A percentile compares a stretch with the other conserved stretches of the same genome.
These are phyloP conservation scores for Pyrus communis DNA, from an alignment of 306 rosid species.

Conservation along the genomic window DNA sequence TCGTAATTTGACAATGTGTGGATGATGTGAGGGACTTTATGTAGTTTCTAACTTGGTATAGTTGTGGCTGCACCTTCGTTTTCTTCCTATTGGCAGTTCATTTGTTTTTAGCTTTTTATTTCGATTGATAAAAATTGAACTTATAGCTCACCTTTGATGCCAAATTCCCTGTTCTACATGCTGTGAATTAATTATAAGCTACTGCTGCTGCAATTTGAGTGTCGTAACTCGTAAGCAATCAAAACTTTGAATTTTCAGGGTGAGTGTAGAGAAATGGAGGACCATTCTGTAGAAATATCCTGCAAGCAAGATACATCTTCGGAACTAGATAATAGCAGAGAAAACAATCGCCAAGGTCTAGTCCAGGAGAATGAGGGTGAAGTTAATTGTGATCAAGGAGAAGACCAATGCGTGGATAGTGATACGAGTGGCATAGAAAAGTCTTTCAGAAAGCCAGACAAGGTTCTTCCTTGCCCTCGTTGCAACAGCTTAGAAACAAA, in stretches of 20 bases:
- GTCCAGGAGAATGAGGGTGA: slow-evolving; percentile 8
- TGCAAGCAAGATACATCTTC: slow-evolving; percentile 12
- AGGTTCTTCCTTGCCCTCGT: slow-evolving; percentile 57
- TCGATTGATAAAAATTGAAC: background rate
- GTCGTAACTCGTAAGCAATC: background rate
- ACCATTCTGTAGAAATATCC: slow-evolving; percentile 5
- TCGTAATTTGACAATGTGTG: background rate
- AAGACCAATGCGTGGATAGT: slow-evolving; percentile 12
- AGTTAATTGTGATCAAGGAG: slow-evolving; percentile 18
- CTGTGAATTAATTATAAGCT: background rate
- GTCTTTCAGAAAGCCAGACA: slow-evolving; percentile 40
- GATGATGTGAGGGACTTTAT: background rate
- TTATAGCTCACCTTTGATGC: background rate
- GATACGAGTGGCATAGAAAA: slow-evolving; percentile 33
- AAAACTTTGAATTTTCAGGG: slow-evolving; percentile 26
- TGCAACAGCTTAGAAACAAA: slow-evolving; percentile 37
- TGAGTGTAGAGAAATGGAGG: slow-evolving; percentile 18
- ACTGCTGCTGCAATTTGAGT: background rate
- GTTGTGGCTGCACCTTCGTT: background rate
- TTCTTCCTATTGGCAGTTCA: background rate
- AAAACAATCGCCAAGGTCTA: background rate
- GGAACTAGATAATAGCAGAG: slow-evolving; percentile 2
- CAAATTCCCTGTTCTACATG: background rate
- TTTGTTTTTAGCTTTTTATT: background rate
- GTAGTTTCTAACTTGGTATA: background rate